A percentile compares a stretch with the other conserved stretches of the same genome.
Evolutionary conservation across 2,329 filamentous ascomycete genomes (phyloP).

Genomic region (Apiospora rasikravindrae): DNA sequence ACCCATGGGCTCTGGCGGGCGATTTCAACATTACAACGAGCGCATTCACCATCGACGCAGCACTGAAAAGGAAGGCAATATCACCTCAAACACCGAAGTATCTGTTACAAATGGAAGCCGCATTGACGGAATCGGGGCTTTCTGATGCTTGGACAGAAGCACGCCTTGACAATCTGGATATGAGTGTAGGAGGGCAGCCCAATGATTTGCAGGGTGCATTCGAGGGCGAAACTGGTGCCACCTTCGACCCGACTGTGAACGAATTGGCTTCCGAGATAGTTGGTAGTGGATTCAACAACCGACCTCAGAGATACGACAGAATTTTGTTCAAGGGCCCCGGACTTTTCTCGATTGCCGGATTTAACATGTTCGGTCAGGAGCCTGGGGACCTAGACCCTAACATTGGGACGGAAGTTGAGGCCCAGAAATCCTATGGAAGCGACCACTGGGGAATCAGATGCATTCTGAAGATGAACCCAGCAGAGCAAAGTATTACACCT

Average conservation of each 20-base stretch:
- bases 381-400: constrained; percentile 14
- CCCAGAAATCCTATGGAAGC: constrained; percentile 45
- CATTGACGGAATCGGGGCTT: constrained; percentile 52
- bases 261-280: constrained; percentile 57
- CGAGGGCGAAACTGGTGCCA: constrained; percentile 68
- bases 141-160: constrained; percentile 58
- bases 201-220: constrained; percentile 43
- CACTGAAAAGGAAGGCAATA: constrained; percentile 58
- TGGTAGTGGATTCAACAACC: constrained; percentile 51
- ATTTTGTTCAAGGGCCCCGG: constrained; percentile 58
- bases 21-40: constrained; percentile 71
- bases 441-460: constrained; percentile 65
- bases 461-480: constrained; percentile 38
- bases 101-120: constrained; percentile 52
- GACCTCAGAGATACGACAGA: constrained; percentile 70
- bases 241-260: constrained; percentile 66
- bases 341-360: constrained; percentile 46
- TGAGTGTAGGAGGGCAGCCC: constrained; percentile 35
- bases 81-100: constrained; percentile 51
- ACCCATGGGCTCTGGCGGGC: constrained; percentile 63
- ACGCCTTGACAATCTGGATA: constrained; percentile 49
- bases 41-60: constrained; percentile 56
- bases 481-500: constrained; percentile 22
- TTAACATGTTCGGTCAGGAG: constrained; percentile 63
- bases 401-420: constrained; percentile 20